Base-by-base conservation (phyloP, 2,329 filamentous ascomycete species). In the Alternaria dauci region DNA sequence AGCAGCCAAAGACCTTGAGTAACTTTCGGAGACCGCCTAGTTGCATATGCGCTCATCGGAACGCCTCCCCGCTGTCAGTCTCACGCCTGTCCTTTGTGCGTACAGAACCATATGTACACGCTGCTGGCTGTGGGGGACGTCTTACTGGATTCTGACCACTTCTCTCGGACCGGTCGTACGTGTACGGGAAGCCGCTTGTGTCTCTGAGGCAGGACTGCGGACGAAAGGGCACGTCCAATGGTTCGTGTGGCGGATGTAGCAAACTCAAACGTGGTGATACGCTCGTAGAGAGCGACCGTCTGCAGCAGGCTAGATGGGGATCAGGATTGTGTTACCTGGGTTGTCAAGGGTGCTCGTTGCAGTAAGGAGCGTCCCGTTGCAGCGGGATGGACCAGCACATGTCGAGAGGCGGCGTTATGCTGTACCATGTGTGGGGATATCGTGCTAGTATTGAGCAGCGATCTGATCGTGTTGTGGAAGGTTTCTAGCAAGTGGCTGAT, bases 381-480 rank as follows among this genome's bases (percentile, higher is more conserved):
- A 43, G 53, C 2, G 48, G 34, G 28, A 43, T 32, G 56, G 47
- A 59, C 57, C 61, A 69, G 63, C 62, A 70, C 61, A 66, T 59
- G 67, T 65, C 71, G 66, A 65, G 65, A 65, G 55, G 58, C 65
- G 68, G 68, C 61, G 67, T 51, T 14, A 67, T 66, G 73, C 63
- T 50, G 69, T 74, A 66, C 59, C 54, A 68, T 64, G 62, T 71
- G 68, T 69, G 69, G 70, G 71, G 66, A 69, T 61, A 64, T 65
- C 34, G 65, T 65, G 63, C 62, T 62, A 63, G 58, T 42, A 52
- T 42, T 39, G 62, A 66, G 55, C 55, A 67, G 54, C 46, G 48
- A 62, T 54, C 59, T 64, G 39, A 23, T 55, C 38, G 59, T 61
- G 61, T 56, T 54, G 70, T 74, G 66, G 48, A 59, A 70, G 61